Evolutionary conservation across 2,329 filamentous ascomycete genomes (phyloP), one percentile per base, ranked within the genome.

Genomic region (Curvularia lunata): DNA sequence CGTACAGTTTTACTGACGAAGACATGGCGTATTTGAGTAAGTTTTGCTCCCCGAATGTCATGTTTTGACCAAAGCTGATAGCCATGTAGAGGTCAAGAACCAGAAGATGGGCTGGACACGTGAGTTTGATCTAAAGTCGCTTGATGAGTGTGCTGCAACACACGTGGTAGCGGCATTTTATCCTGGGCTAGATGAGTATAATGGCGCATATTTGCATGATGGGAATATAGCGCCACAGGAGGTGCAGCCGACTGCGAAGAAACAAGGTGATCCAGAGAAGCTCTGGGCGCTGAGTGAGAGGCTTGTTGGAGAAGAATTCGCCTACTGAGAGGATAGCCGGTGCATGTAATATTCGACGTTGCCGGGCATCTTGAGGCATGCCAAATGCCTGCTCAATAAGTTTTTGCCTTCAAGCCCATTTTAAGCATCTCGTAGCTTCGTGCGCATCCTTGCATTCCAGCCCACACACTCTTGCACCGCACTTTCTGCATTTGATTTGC

Each of bases 381-480:
- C 38, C 42, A 41, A 27, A 43, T 19, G 18, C 28, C 34, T 18
- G 7, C 21, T 19, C 19, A 18, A 40, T 18, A 37, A 8, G 2
- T 12, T 1, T 28, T 4, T 47, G 9, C 45, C 37, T n/a, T 65
- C 52, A 76, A 42, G 71, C 71, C 74, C 74, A 76, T 48, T 76
- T 76, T 65, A 77, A 62, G 54, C 75, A 78, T 23, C 91, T 83
- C 66, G 90, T 89, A 75, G 91, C 88, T 52, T 87, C 84, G 74
- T 94, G 91, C 61, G 84, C 81, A 69, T 87, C 86, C 67, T 92
- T 82, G 69, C 91, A 93, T 58, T 91, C 88, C 64, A 93, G 75
- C 38, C 89, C 90, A 74, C 91, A 94, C n/a, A 91, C 87, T 67
- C 88, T 83, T 45, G 85, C 85, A n/a, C 90, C 90, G 77, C 91